Percentiles rank a stretch among this genome's conserved stretches.
phyloP scores from a whole-genome alignment of 2,329 filamentous ascomycete species.

The Chrysosporium queenslandicum region DNA sequence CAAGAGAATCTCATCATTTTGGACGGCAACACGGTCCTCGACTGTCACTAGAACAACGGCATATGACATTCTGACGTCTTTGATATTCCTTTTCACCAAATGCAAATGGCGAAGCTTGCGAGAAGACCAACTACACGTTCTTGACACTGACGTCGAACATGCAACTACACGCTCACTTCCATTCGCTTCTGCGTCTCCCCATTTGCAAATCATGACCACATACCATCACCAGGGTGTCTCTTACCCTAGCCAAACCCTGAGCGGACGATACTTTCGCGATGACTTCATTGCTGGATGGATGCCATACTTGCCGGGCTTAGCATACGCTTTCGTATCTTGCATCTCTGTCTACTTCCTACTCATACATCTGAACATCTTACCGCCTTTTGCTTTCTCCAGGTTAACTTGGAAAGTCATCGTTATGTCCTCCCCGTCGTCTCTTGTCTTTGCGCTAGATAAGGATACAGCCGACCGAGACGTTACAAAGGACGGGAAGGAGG shows the following conservation, averaged over 20 bases:
- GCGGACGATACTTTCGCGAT: constrained; percentile 24
- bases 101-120: not conserved
- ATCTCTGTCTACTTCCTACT: constrained; percentile 26
- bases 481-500: constrained; percentile 6
- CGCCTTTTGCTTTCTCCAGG: constrained; percentile 24
- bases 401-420: constrained; percentile 32
- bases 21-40: too few relatives aligned
- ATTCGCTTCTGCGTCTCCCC: not conserved
- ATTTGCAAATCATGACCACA: constrained; percentile 7
- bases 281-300: constrained; percentile 24
- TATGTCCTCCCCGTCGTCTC: constrained; percentile 31
- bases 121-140: not conserved
- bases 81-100: not conserved
- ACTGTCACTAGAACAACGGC: too few relatives aligned
- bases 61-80: not conserved
- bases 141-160: not conserved
- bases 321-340: constrained; percentile 23
- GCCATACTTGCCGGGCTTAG: constrained; percentile 24
- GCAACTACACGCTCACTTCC: not conserved
- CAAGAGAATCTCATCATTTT: not conserved
- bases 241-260: constrained; percentile 17
- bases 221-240: constrained; percentile 2
- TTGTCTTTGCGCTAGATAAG: constrained; percentile 42
- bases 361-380: constrained; percentile 24
- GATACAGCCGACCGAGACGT: not conserved